phyloP scores from a whole-genome alignment of 805 yeast species.

The Yarrowia sp. region DNA sequence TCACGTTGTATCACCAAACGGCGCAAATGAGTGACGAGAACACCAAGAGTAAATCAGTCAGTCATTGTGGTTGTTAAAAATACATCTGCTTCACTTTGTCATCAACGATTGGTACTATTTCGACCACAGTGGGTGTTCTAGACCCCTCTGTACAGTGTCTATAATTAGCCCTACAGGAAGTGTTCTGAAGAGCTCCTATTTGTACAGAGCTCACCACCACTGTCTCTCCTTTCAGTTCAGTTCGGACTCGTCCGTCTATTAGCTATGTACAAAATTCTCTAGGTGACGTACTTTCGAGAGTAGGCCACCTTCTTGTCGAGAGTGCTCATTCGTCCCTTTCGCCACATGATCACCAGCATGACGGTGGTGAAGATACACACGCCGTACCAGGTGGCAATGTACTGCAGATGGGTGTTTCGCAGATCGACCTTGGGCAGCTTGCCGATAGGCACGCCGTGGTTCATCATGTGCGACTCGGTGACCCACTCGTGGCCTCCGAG shows the following conservation, averaged over 20 bases:
- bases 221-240: too few relatives aligned
- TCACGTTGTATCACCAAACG: too few relatives aligned
- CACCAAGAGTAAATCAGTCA: too few relatives aligned
- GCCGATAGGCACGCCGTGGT: constrained; percentile 91
- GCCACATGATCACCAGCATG: constrained; percentile 63
- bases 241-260: neutral
- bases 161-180: too few relatives aligned
- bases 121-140: too few relatives aligned
- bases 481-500: constrained; percentile 51
- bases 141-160: too few relatives aligned
- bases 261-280: constrained; percentile 24
- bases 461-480: constrained; percentile 61
- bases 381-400: constrained; percentile 95
- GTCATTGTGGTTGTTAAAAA: too few relatives aligned
- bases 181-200: too few relatives aligned
- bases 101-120: too few relatives aligned
- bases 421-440: constrained; percentile 79
- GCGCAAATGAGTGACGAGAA: too few relatives aligned
- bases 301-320: constrained; percentile 37
- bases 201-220: too few relatives aligned
- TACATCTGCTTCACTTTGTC: too few relatives aligned
- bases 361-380: constrained; percentile 75
- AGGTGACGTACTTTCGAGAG: constrained; percentile 37
- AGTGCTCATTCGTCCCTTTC: constrained; percentile 49
- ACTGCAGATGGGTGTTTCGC: constrained; percentile 89